Evolutionary conservation across 805 yeast species (phyloP).

Genomic region (Wickerhamiella siamensis): DNA sequence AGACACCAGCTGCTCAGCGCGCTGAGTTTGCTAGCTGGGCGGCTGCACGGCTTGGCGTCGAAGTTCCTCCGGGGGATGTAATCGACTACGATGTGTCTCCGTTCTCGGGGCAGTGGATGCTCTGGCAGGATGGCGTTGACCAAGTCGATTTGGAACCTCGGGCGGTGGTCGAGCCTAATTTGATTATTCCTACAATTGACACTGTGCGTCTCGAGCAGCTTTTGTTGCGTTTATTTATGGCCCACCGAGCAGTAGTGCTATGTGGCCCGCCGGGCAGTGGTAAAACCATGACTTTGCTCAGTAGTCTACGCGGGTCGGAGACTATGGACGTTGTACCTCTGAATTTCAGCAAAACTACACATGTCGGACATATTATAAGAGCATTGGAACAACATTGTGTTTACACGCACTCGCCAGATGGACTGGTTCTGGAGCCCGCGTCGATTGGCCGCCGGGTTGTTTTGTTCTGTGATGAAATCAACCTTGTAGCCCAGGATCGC

Average conservation of each 20-base stretch:
- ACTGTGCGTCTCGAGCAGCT: slow-evolving; percentile 53
- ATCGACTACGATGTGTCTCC: slow-evolving; percentile 33
- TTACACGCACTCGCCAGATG: slow-evolving; percentile 38
- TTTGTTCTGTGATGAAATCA: slow-evolving; percentile 83
- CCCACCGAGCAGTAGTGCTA: slow-evolving; percentile 47
- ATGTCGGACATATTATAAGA: slow-evolving; percentile 43
- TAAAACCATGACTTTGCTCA: slow-evolving; percentile 77
- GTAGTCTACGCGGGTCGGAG: slow-evolving; percentile 45
- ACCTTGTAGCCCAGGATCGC: slow-evolving; percentile 57
- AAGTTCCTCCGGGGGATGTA: slow-evolving; percentile 14
- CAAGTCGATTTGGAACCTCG: slow-evolving; percentile 38
- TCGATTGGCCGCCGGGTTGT: slow-evolving; percentile 56
- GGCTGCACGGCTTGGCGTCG: slow-evolving; percentile 2
- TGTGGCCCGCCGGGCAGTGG: slow-evolving; percentile 99
- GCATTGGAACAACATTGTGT: slow-evolving; percentile 62
- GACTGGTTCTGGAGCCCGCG: slow-evolving; percentile 43
- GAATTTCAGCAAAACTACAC: slow-evolving; percentile 72
- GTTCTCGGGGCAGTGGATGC: slow-evolving; percentile 35
- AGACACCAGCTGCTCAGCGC: slow-evolving; percentile 30
- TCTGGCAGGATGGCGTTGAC: slow-evolving; percentile 31
- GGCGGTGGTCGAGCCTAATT: slow-evolving; percentile 43
- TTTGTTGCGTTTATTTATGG: slow-evolving; percentile 40
- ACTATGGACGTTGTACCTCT: slow-evolving; percentile 48
- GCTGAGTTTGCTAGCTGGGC: slow-evolving; percentile 26
- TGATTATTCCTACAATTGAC: slow-evolving; percentile 67